Base-by-base conservation (phyloP, 2,329 filamentous ascomycete genomes). In the Epichloe bromicola region DNA sequence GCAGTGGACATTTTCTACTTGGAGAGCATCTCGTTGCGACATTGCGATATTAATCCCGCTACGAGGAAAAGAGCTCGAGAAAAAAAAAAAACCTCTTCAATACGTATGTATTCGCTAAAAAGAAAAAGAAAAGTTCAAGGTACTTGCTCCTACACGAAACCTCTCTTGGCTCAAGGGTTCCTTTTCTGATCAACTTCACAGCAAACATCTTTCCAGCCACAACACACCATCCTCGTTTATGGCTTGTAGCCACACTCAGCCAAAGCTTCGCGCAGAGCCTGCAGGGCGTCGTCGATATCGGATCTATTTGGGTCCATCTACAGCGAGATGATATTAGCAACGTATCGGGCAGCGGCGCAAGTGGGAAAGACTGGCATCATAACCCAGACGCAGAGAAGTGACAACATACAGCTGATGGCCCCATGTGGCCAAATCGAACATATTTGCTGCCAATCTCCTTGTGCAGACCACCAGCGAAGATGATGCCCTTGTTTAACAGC, bases 401-500 rank as follows among this genome's bases (percentile, higher is more conserved):
- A n/a, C 12, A 26, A 75, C 80, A 71, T 70, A 83, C 80, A 59
- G 90, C 85, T 64, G 86, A 93, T 55, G 97, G 88, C 59, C 93
- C 93, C 93, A 98, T 98, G 68, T 97, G 93, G 42, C 93, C 93
- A 62, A 98, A 93, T 30, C 93, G 82, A 59, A 98, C 86, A 67
- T 98, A 98, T 73, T 87, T 93, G 55, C 86, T 74, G 3, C 87
- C 90, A 67, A 95, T 95, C 66, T 94, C 88, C 77, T 93, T 95
- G 75, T 98, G 93, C 60, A 98, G 78, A 54, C 93, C 93, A 53
- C 89, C 93, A 23, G 93, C 93, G 65, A 97, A 97, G 54, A 98
- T 80, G 40, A 98, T 86, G 33, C 89, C 89, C 68, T 86, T 90
- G 72, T 86, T 87, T 55, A 88, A 69, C 56, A 98, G 73, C 64